A percentile compares a stretch with the other conserved stretches of the same genome.
Evolutionary conservation across 176 grass and related monocot genomes (phyloP).

Genomic region (Alopecurus myosuroides): DNA sequence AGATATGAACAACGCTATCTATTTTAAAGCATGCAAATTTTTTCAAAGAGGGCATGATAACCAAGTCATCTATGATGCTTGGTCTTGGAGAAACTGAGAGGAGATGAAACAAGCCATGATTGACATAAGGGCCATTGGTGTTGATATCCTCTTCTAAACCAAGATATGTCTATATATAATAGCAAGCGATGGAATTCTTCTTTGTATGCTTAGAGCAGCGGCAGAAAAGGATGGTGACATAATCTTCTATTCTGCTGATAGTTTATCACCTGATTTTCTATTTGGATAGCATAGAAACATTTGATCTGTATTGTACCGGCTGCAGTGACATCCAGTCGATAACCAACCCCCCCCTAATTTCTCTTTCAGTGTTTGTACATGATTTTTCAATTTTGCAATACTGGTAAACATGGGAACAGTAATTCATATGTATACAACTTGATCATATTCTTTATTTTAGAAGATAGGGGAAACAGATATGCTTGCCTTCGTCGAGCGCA

Average conservation of each 20-base stretch:
- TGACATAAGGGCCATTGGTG: slow-evolving; percentile 72
- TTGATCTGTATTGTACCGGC: not conserved
- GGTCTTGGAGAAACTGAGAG: slow-evolving; percentile 82
- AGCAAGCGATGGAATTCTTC: not conserved
- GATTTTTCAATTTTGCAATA: no score
- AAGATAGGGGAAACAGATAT: no score
- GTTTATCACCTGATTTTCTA: not conserved
- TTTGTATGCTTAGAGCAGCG: slow-evolving; percentile 11
- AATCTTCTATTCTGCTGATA: slow-evolving; percentile 15
- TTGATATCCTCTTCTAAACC: slow-evolving; percentile 58
- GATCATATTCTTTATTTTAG: no score
- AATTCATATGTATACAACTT: no score
- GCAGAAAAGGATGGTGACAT: not conserved
- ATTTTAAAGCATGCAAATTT: slow-evolving; percentile 73
- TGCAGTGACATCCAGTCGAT: no score
- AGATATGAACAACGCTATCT: slow-evolving; percentile 76
- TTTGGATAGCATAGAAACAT: not conserved
- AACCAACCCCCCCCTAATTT: no score
- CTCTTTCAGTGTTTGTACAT: no score
- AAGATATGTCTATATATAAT: not conserved
- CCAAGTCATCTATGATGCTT: slow-evolving; percentile 89
- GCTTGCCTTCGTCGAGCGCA: no score
- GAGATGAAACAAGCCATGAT: slow-evolving; percentile 74
- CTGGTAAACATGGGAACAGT: no score
- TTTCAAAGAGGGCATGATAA: slow-evolving; percentile 70